Percentiles rank a stretch among this genome's conserved stretches.
These are phyloP conservation scores for Mucor velutinosus DNA, from an alignment of 371 early-diverging fungal genomes.

Conservation along the genomic window DNA sequence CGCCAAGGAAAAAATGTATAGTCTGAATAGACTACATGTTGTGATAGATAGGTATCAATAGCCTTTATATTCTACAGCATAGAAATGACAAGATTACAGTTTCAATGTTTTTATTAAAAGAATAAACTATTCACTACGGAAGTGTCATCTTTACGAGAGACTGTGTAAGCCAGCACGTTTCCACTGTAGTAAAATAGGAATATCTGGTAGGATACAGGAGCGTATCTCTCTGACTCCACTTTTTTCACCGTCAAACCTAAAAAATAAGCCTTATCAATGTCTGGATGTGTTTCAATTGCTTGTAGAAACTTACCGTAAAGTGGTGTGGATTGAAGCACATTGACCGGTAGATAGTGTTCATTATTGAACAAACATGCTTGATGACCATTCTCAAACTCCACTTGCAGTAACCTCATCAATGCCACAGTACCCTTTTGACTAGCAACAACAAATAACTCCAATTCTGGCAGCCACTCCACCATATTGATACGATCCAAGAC, in stretches of 20 bases:
- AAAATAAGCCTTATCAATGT: neutral
- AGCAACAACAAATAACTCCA: constrained; percentile 41
- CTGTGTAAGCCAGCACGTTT: constrained; percentile 30
- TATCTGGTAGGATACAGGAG: constrained; percentile 28
- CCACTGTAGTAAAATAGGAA: constrained; percentile 46
- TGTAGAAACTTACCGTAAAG: constrained; percentile 38
- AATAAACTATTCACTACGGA: constrained; percentile 4
- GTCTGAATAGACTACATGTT: too few species aligned
- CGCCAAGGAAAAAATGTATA: too few species aligned
- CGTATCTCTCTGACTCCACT: constrained; percentile 20
- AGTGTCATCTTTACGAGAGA: constrained; percentile 29
- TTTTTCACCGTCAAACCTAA: constrained; percentile 38
- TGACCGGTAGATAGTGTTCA: constrained; percentile 39
- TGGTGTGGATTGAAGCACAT: constrained; percentile 31
- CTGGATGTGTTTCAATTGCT: neutral
- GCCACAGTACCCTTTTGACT: constrained; percentile 54
- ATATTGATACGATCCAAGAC: constrained; percentile 42
- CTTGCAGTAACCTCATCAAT: constrained; percentile 37
- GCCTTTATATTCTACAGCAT: too few species aligned
- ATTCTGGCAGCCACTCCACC: constrained; percentile 50
- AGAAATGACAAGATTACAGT: too few species aligned
- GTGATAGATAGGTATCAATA: too few species aligned
- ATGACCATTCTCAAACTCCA: constrained; percentile 32
- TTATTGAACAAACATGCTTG: constrained; percentile 43
- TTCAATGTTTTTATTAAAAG: constrained; percentile 3